These are phyloP conservation scores for Ophiocordyceps sinensis DNA, from an alignment of 2,329 filamentous ascomycete genomes.

Conservation along the genomic window DNA sequence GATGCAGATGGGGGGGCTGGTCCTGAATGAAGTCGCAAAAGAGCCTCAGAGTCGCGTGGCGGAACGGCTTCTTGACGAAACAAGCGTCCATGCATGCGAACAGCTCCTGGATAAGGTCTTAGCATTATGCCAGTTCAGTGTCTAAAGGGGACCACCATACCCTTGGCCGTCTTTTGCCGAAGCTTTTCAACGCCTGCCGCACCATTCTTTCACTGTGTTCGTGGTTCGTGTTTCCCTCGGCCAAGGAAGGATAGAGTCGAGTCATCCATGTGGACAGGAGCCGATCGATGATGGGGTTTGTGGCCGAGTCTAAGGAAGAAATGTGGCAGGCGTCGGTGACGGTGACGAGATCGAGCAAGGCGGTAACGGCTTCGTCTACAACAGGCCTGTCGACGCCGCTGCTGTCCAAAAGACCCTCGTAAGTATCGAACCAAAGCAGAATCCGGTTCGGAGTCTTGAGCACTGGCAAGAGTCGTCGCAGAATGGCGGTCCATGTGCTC, in stretches of 20 bases:
- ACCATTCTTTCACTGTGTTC: constrained; percentile 35
- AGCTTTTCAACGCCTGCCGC: constrained; percentile 38
- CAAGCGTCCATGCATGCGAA: constrained; percentile 51
- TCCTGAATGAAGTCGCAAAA: constrained; percentile 59
- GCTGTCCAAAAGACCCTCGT: constrained; percentile 22
- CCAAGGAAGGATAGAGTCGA: constrained; percentile 23
- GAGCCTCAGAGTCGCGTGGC: constrained; percentile 50
- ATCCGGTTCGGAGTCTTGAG: constrained; percentile 49
- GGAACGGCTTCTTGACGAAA: constrained; percentile 48
- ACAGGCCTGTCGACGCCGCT: constrained; percentile 47
- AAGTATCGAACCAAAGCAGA: constrained; percentile 57
- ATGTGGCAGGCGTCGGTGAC: constrained; percentile 43
- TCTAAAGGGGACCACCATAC: constrained; percentile 9
- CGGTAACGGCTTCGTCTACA: constrained; percentile 49
- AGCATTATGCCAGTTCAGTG: neutral
- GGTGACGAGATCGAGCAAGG: constrained; percentile 48
- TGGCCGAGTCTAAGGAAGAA: constrained; percentile 24
- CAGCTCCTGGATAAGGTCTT: constrained; percentile 35
- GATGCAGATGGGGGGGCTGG: constrained; percentile 66
- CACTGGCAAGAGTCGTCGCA: constrained; percentile 48
- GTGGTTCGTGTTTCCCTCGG: constrained; percentile 19
- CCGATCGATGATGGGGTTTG: constrained; percentile 39
- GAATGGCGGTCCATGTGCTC: constrained; percentile 53
- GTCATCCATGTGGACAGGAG: constrained; percentile 44
- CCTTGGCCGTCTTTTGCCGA: constrained; percentile 55